Conservation (phyloP, 768 basidiomycete genomes). For the Dendrothele bispora region DNA sequence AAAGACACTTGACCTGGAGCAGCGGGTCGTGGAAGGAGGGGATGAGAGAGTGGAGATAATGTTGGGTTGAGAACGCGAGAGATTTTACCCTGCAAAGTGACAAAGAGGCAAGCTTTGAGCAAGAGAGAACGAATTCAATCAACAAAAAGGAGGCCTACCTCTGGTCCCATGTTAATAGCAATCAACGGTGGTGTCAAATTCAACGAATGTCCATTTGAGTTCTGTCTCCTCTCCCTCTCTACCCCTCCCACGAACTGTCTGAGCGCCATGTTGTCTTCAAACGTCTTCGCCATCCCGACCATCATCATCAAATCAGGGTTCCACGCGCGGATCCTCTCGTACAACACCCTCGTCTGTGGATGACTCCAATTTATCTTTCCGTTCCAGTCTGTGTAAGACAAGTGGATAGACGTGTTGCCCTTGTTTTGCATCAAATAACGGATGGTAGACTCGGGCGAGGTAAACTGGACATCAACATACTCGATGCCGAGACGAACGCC, state of each 20-base stretch:
- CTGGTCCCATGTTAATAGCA: slow-evolving; percentile 75
- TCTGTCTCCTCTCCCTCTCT: too few species aligned
- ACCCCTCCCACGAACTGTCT: slow-evolving; percentile 51
- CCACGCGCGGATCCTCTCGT: slow-evolving; percentile 43
- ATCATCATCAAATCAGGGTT: slow-evolving; percentile 74
- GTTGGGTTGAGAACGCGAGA: slow-evolving; percentile 71
- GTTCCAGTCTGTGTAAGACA: slow-evolving; percentile 76
- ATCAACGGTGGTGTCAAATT: slow-evolving; percentile 58
- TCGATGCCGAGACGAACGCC: slow-evolving; percentile 72
- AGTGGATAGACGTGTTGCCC: slow-evolving; percentile 62
- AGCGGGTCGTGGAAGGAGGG: slow-evolving; percentile 60
- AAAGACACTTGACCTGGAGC: slow-evolving; percentile 77
- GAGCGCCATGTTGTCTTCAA: slow-evolving; percentile 64
- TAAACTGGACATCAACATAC: slow-evolving; percentile 74
- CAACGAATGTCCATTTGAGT: too few species aligned
- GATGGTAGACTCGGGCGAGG: slow-evolving; percentile 51
- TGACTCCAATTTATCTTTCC: slow-evolving; percentile 65
- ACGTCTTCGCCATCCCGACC: slow-evolving; percentile 58
- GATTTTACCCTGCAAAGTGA: slow-evolving; percentile 54
- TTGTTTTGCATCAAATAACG: slow-evolving; percentile 48
- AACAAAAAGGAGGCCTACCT: slow-evolving; percentile 12
- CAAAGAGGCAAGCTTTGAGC: not conserved
- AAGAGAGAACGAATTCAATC: not conserved
- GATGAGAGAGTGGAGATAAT: slow-evolving; percentile 75
- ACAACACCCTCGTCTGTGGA: slow-evolving; percentile 49